phyloP scores from a whole-genome alignment of 768 basidiomycete genomes.

The Strobilomyces confusus region DNA sequence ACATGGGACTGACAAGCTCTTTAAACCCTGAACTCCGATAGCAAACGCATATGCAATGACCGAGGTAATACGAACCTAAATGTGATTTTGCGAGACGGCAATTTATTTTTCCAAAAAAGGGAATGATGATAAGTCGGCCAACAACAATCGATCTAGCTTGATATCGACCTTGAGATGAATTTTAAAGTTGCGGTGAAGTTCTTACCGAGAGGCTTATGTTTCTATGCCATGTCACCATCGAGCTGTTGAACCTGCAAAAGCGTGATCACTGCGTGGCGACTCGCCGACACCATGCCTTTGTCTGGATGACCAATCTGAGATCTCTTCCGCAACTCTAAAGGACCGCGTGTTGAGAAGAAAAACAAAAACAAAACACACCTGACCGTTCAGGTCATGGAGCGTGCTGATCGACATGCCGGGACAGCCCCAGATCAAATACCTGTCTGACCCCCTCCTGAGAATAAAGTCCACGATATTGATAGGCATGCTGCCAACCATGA shows the following conservation, averaged over 20 bases:
- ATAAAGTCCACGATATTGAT: slow-evolving; percentile 18
- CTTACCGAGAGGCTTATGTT: slow-evolving; percentile 23
- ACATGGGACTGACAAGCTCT: slow-evolving; percentile 28
- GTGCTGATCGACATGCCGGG: slow-evolving; percentile 31
- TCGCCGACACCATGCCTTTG: slow-evolving; percentile 27
- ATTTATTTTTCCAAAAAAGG: slow-evolving; percentile 23
- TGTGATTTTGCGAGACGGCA: slow-evolving; percentile 22
- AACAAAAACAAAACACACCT: slow-evolving; percentile 12
- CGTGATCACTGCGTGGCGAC: slow-evolving; percentile 26
- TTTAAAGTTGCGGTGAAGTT: slow-evolving; percentile 28
- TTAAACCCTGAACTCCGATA: slow-evolving; percentile 30
- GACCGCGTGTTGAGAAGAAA: slow-evolving; percentile 22
- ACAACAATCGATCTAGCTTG: slow-evolving; percentile 21
- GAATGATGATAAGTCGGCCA: slow-evolving; percentile 19
- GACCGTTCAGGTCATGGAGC: slow-evolving; percentile 20
- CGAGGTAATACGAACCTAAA: slow-evolving; percentile 31
- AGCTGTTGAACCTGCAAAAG: slow-evolving; percentile 19
- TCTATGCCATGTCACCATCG: slow-evolving; percentile 27
- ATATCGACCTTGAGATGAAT: slow-evolving; percentile 24
- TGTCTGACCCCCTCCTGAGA: slow-evolving; percentile 23
- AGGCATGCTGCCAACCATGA: slow-evolving; percentile 22
- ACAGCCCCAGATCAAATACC: slow-evolving; percentile 28
- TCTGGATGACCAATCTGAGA: slow-evolving; percentile 26
- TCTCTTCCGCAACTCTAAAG: slow-evolving; percentile 23
- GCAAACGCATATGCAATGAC: slow-evolving; percentile 27